These are phyloP conservation scores for Colletotrichum nymphaeae DNA, from an alignment of 2,329 filamentous ascomycete genomes.

Conservation along the genomic window DNA sequence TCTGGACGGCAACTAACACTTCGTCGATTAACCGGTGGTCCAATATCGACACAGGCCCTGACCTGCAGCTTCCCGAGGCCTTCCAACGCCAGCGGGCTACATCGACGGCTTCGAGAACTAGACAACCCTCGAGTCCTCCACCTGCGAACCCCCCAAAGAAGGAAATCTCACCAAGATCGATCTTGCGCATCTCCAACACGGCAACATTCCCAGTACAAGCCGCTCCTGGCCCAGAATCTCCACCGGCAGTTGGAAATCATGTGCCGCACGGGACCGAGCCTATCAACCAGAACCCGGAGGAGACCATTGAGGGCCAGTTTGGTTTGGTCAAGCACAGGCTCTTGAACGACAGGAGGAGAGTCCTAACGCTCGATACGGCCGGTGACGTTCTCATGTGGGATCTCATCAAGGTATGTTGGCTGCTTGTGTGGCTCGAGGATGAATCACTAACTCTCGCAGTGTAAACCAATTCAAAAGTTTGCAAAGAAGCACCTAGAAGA, in stretches of 20 bases:
- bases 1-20: slow-evolving; percentile 91
- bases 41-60: slow-evolving; percentile 82
- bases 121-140: slow-evolving; percentile 46
- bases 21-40: slow-evolving; percentile 94
- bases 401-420: slow-evolving; percentile 75
- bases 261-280: slow-evolving; percentile 56
- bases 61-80: slow-evolving; percentile 72
- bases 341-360: slow-evolving; percentile 89
- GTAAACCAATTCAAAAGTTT: slow-evolving; percentile 88
- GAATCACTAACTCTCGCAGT: slow-evolving; percentile 61
- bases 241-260: slow-evolving; percentile 46
- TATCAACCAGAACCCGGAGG: slow-evolving; percentile 75
- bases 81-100: slow-evolving; percentile 61
- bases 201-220: slow-evolving; percentile 76
- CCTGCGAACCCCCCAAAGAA: slow-evolving; percentile 57
- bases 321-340: slow-evolving; percentile 93
- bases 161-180: slow-evolving; percentile 80
- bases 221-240: slow-evolving; percentile 64
- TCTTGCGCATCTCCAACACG: slow-evolving; percentile 87
- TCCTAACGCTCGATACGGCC: slow-evolving; percentile 92
- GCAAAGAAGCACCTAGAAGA: slow-evolving; percentile 95
- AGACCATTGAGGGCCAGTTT: slow-evolving; percentile 94
- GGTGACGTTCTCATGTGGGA: slow-evolving; percentile 97
- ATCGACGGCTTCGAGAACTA: slow-evolving; percentile 46
- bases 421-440: not conserved